Conservation (phyloP, 2,329 filamentous ascomycete genomes). For the Trichophyton verrucosum region DNA sequence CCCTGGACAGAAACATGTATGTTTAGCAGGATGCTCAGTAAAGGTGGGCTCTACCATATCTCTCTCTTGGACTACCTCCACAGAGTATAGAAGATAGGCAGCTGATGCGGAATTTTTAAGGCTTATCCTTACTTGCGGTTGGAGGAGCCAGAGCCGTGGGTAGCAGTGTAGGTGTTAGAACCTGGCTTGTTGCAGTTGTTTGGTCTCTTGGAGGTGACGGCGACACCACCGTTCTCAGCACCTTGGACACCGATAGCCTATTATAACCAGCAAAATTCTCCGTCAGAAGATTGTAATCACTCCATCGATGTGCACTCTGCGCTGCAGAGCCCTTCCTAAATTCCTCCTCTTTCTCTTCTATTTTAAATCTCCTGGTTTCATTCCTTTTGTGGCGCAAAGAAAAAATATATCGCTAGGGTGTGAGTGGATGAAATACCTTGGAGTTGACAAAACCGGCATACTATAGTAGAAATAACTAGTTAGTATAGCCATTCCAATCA, state of each 20-base stretch:
- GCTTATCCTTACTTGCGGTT: slow-evolving; percentile 57
- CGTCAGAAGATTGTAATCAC: neutral
- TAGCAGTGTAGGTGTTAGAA: slow-evolving; percentile 50
- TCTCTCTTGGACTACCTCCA: neutral
- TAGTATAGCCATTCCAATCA: slow-evolving; percentile 10
- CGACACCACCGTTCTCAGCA: slow-evolving; percentile 65
- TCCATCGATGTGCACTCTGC: neutral
- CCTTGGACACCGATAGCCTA: slow-evolving; percentile 72
- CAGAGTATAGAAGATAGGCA: neutral
- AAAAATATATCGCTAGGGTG: neutral
- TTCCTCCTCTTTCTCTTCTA: neutral
- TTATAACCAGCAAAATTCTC: slow-evolving; percentile 3
- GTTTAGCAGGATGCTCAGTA: slow-evolving; percentile 11
- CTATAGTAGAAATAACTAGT: slow-evolving; percentile 35
- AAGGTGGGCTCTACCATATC: neutral
- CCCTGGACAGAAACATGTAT: slow-evolving; percentile 40
- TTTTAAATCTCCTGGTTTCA: neutral
- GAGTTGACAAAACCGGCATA: slow-evolving; percentile 86
- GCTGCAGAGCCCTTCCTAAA: neutral
- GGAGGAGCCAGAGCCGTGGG: slow-evolving; percentile 59
- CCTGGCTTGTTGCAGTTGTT: slow-evolving; percentile 61
- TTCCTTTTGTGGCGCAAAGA: neutral
- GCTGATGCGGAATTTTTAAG: neutral
- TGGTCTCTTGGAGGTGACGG: slow-evolving; percentile 74
- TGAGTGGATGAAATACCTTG: slow-evolving; percentile 51